A percentile compares a stretch with the other conserved stretches of the same genome.
Conservation (phyloP, 306 rosid genomes). For the Phaseolus lunatus region DNA sequence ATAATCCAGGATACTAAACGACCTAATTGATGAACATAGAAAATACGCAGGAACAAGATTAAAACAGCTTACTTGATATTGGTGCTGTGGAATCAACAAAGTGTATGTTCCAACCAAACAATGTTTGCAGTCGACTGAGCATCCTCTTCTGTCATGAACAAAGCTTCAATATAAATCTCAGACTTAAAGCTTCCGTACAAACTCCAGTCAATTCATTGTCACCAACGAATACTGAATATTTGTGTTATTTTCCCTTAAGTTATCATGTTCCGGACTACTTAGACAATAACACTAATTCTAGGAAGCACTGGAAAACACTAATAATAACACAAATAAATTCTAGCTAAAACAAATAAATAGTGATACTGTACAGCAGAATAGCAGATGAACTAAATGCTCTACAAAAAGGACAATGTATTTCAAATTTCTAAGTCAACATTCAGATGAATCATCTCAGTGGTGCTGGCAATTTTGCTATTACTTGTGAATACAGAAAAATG, state of each 20-base stretch:
- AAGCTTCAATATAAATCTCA: conserved; percentile 42
- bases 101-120: conserved; percentile 84
- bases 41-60: conserved; percentile 32
- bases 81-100: conserved; percentile 76
- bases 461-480: background rate
- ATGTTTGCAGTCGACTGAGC: conserved; percentile 67
- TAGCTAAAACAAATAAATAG: conserved; percentile 11
- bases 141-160: conserved; percentile 71
- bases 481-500: conserved; percentile 34
- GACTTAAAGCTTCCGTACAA: background rate
- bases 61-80: conserved; percentile 59
- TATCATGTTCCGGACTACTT: background rate
- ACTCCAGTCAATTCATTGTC: conserved; percentile 11
- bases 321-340: background rate
- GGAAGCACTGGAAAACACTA: background rate
- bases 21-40: background rate
- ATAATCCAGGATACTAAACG: background rate
- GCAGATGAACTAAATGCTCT: conserved; percentile 20
- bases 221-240: conserved; percentile 29
- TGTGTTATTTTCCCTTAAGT: conserved; percentile 10
- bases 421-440: conserved; percentile 7
- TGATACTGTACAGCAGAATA: conserved; percentile 8
- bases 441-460: background rate
- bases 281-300: conserved; percentile 29
- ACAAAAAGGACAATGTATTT: conserved; percentile 4